A percentile compares a stretch with the other conserved stretches of the same genome.
Evolutionary conservation across 2,329 filamentous ascomycete species (phyloP).

Genomic region (Dothistroma septosporum): DNA sequence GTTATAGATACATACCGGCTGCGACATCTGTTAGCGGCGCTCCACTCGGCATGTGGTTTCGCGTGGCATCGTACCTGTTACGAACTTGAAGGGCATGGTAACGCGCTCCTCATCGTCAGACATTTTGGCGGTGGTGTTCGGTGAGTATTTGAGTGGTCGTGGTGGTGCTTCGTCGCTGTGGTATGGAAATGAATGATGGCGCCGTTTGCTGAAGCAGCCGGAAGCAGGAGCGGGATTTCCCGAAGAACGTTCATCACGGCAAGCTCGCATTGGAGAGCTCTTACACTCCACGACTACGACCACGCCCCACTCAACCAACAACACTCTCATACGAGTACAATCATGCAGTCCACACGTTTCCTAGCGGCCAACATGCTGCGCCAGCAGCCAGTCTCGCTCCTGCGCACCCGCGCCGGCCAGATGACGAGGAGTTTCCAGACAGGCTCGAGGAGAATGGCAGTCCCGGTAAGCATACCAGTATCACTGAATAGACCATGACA

Average conservation of each 20-base stretch:
- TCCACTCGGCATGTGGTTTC: neutral
- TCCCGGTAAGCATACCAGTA: slow-evolving; percentile 29
- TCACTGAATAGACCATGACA: neutral
- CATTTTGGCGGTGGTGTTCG: slow-evolving; percentile 62
- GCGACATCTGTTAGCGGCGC: slow-evolving; percentile 23
- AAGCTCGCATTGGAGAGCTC: neutral
- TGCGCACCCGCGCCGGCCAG: slow-evolving; percentile 36
- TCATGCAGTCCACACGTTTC: slow-evolving; percentile 40
- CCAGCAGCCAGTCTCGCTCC: slow-evolving; percentile 30
- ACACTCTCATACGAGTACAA: slow-evolving; percentile 22
- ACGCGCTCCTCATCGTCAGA: slow-evolving; percentile 82
- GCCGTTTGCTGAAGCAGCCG: slow-evolving; percentile 2
- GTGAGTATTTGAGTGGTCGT: slow-evolving; percentile 13
- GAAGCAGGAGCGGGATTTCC: slow-evolving; percentile 8
- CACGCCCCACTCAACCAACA: slow-evolving; percentile 30
- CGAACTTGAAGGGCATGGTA: slow-evolving; percentile 99
- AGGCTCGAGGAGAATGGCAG: slow-evolving; percentile 30
- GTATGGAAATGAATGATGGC: slow-evolving; percentile 14
- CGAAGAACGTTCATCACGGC: slow-evolving; percentile 3
- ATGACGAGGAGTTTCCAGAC: slow-evolving; percentile 33
- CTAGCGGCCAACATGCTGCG: slow-evolving; percentile 39
- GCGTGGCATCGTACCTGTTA: slow-evolving; percentile 70
- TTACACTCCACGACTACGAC: neutral
- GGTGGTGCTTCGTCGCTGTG: slow-evolving; percentile 20
- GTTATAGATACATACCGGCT: slow-evolving; percentile 32